Evolutionary conservation across 768 basidiomycete species (phyloP), one percentile per base, ranked within the genome.

Genomic region (Lyophyllum atratum): DNA sequence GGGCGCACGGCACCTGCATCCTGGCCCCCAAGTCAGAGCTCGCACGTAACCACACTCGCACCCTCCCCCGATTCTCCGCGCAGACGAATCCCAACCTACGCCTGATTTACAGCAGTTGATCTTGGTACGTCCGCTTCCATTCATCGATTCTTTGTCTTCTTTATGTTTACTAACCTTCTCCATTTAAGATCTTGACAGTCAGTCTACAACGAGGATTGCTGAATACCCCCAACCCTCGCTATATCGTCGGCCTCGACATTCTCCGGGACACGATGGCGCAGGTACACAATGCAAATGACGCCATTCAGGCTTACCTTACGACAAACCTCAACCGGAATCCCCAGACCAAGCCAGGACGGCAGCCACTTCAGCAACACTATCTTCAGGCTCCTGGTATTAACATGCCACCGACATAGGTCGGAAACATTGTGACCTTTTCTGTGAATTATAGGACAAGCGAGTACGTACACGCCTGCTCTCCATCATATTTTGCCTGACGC

Each of bases 381-480:
- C 19, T 44, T 14, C 60, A 59, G 43, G 1, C 50, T 5, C 11
- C 58, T 26, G 43, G 49, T 10, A 47, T 51, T 11, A 56, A 49
- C 29, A 50, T 62, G 45, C 56, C 60, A 34, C 42, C 49, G 0
- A 52, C 8, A 83, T 80, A 43, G 89, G 90, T 45, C 85, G 93
- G 51, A 87, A 86, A 70, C 87, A 92, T 17, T 92, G 90, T 64
- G 91, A 93, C 58, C 81, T 95, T 42, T 96, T 96, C 83, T 83
- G 85, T 55, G 92, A 93, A 59, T 79, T 91, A n/a, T 93, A 93
- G 4, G 87, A 90, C 67, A 86, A 78, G 72, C 81, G 86, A 70
- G 90, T 89, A 65, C 59, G 80, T 70, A 50, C 14, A 28, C 19
- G 28, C 22, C 25, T 11, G 55, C 49, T 49, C 10, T 49, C 19